A percentile compares a stretch with the other conserved stretches of the same genome.
These are phyloP conservation scores for Aschersonia sp. DNA, from an alignment of 2,329 filamentous ascomycete genomes.

Conservation along the genomic window DNA sequence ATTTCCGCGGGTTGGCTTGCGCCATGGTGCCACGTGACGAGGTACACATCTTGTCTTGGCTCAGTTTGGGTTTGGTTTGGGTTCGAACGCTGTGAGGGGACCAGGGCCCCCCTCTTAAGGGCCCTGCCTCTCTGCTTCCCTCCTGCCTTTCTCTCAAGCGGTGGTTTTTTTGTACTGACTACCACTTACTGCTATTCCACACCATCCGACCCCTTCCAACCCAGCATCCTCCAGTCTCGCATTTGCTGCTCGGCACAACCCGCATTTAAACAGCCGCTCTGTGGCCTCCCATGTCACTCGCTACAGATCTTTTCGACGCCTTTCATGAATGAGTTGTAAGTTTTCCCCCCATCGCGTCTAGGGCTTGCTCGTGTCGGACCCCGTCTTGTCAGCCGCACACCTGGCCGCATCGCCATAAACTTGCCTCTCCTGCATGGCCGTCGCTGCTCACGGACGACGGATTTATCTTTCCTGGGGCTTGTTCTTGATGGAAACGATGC, in stretches of 20 bases:
- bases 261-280: neutral
- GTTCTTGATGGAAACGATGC: conserved; percentile 20
- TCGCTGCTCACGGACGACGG: conserved; percentile 14
- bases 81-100: neutral
- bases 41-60: too few species aligned
- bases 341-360: conserved; percentile 13
- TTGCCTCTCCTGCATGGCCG: conserved; percentile 18
- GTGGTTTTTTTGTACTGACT: conserved; percentile 17
- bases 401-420: conserved; percentile 20
- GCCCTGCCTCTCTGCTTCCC: conserved; percentile 22
- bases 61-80: too few species aligned
- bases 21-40: too few species aligned
- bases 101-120: conserved; percentile 1
- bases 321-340: conserved; percentile 37
- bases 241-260: conserved; percentile 3
- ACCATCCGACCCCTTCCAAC: conserved; percentile 17
- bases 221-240: conserved; percentile 14
- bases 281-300: conserved; percentile 5
- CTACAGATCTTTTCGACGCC: conserved; percentile 20
- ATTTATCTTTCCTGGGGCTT: conserved; percentile 10
- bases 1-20: too few species aligned
- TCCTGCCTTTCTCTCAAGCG: conserved; percentile 20
- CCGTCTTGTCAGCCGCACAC: conserved; percentile 19
- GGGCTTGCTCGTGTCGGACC: neutral
- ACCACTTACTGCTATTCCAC: conserved; percentile 9